phyloP scores from a whole-genome alignment of 306 rosid species.

The Cotoneaster glaucophyllus region DNA sequence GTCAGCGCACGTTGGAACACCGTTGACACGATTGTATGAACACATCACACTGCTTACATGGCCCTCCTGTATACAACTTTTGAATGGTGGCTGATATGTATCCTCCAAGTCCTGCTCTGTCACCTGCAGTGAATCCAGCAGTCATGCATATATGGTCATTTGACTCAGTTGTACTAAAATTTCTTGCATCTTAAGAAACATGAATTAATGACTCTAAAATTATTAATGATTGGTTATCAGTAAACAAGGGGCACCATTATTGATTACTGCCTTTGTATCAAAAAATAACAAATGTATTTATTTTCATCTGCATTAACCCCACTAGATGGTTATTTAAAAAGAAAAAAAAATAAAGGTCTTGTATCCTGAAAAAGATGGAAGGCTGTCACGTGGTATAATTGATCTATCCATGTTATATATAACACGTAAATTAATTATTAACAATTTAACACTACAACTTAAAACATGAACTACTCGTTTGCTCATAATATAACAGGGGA shows the following conservation, averaged over 20 bases:
- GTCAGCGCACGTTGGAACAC: conserved; percentile 84
- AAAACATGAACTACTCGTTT: too few species aligned
- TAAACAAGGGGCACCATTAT: too few species aligned
- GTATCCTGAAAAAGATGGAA: too few species aligned
- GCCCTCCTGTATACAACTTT: conserved; percentile 68
- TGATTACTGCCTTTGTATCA: too few species aligned
- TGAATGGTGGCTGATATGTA: conserved; percentile 72
- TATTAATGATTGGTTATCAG: background rate
- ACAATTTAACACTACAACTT: too few species aligned
- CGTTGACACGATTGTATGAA: conserved; percentile 77
- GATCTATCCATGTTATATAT: too few species aligned
- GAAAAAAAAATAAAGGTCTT: too few species aligned
- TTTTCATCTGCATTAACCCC: background rate
- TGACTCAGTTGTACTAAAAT: background rate
- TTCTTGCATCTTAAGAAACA: background rate
- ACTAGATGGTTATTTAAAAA: background rate
- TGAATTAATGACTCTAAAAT: background rate
- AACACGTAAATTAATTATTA: too few species aligned
- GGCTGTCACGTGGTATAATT: too few species aligned
- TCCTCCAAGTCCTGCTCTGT: conserved; percentile 80
- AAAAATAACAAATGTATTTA: too few species aligned
- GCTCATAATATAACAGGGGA: too few species aligned
- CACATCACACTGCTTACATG: conserved; percentile 90
- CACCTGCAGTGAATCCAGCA: conserved; percentile 32
- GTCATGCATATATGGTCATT: background rate